Percentiles rank a stretch among this genome's conserved stretches.
Conservation (phyloP, 2,329 filamentous ascomycete species). For the Ophiostoma quercus region DNA sequence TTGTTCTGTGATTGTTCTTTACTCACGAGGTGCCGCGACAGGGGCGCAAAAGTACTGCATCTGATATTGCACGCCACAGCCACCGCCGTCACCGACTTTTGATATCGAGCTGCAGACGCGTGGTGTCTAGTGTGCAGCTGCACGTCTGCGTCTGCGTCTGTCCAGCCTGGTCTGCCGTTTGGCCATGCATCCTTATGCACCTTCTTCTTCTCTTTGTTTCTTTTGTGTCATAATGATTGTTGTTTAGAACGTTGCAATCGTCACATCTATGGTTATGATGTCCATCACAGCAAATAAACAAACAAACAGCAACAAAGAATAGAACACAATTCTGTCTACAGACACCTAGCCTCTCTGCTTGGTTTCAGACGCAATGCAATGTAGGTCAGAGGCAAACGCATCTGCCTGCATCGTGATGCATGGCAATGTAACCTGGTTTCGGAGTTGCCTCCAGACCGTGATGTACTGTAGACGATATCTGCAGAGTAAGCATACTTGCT, state of each 20-base stretch:
- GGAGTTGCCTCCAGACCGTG: neutral
- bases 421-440: neutral
- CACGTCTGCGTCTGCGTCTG: neutral
- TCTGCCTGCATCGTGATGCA: neutral
- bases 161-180: neutral
- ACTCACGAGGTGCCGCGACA: neutral
- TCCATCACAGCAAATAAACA: neutral
- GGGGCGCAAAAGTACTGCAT: constrained; percentile 6
- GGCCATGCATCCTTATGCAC: neutral
- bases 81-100: constrained; percentile 12
- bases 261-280: neutral
- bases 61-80: constrained; percentile 7
- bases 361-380: neutral
- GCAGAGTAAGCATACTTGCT: neutral
- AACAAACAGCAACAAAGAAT: neutral
- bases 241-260: neutral
- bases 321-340: neutral
- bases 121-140: neutral
- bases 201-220: neutral
- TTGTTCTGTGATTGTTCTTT: neutral
- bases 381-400: constrained; percentile 2
- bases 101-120: constrained; percentile 7
- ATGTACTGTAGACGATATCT: neutral
- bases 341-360: neutral
- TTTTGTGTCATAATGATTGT: neutral